Conservation (phyloP, 2,329 filamentous ascomycete genomes). For the Penicillium sp. region DNA sequence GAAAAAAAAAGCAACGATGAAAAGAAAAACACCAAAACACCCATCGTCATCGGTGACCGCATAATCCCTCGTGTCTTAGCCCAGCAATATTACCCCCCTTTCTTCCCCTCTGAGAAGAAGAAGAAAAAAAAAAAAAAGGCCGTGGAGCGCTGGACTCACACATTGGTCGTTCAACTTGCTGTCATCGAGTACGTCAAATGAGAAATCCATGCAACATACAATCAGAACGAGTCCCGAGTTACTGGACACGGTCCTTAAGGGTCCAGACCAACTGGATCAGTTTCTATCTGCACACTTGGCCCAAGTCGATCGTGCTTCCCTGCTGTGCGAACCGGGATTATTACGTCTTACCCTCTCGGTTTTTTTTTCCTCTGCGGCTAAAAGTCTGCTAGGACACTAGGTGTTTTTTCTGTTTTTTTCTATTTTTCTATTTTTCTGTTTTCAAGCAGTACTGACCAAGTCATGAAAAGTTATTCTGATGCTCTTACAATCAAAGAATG, state of each 20-base stretch:
- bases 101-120: neutral
- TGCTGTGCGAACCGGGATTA: slow-evolving; percentile 3
- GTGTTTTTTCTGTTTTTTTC: neutral
- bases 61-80: slow-evolving; percentile 18
- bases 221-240: neutral
- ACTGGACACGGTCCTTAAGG: slow-evolving; percentile 18
- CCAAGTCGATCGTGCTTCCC: slow-evolving; percentile 11
- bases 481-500: neutral
- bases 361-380: neutral
- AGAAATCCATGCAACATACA: slow-evolving; percentile 13
- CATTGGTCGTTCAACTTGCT: slow-evolving; percentile 1
- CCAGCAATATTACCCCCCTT: neutral
- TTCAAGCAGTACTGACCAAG: neutral
- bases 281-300: slow-evolving; percentile 4
- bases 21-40: slow-evolving; percentile 3
- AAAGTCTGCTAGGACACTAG: neutral
- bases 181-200: slow-evolving; percentile 1
- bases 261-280: slow-evolving; percentile 21
- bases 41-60: slow-evolving; percentile 28
- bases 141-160: slow-evolving; percentile 2
- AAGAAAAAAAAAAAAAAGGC: neutral
- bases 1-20: neutral
- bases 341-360: neutral
- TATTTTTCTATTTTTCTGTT: neutral
- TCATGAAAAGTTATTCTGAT: neutral